Base-by-base conservation (phyloP, 177 flowering plant genomes). In the Telopea speciosissima region DNA sequence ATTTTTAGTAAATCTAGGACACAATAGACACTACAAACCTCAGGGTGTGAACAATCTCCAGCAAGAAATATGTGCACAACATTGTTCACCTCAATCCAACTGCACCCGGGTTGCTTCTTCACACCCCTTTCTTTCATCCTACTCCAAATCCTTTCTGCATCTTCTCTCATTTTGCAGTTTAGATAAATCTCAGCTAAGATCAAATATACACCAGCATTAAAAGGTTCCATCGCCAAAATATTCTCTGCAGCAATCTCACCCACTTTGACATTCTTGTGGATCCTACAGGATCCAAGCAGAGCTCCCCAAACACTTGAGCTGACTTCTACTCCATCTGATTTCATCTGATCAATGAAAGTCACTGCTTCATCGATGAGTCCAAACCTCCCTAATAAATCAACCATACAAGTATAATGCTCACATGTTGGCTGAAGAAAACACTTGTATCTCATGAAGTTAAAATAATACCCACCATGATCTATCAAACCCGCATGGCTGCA, bases 81-180 rank as follows among this genome's bases (percentile, higher is more conserved):
- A 61, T 74, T 68, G 63, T 81, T 83, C 31, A 81, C 79, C 79
- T 87, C 86, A 67, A 87, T 77, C 90, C 90, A 89, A 72, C 93
- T 89, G 65, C 93, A 87, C 12, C 89, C 93, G 3, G 90, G 93
- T 74, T 89, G 87, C 80, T 87, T 89, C 76, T 87, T 89, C 63
- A 79, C 82, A 21, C 84, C 86, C 24, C 68, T 79, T 60, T 75
- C 81, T 76, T 82, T 87, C 90, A 87, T 89, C 68, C 79, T 71
- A 58, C 28, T 77, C 80, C 80, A 77, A 62, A 83, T 79, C 69
- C 64, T 77, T 72, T 76, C 82, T 3, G 89, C 87, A 62, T 84
- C 82, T 60, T 74, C 72, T 80, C 71, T 83, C 70, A 78, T 81
- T 70, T 88, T 87, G 64, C 71, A 56, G 21, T 14, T 68, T 54